Evolutionary conservation across 2,329 filamentous ascomycete species (phyloP).

Genomic region (Alternaria dauci): DNA sequence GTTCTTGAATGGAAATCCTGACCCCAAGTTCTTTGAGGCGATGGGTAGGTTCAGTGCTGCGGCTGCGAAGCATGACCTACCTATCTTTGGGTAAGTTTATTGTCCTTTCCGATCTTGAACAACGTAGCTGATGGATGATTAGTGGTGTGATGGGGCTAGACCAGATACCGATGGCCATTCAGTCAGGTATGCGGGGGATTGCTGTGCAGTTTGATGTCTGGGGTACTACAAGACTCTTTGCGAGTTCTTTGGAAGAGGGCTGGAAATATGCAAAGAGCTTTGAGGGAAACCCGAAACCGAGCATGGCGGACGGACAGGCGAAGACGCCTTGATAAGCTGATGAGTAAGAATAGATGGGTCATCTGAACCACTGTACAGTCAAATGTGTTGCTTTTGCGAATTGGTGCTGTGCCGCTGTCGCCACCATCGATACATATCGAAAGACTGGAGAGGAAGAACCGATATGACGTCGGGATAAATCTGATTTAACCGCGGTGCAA

Average conservation of each 20-base stretch:
- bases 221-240: conserved; percentile 29
- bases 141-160: conserved; percentile 31
- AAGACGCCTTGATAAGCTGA: not conserved
- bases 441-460: not conserved
- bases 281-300: conserved; percentile 18
- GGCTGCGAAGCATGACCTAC: conserved; percentile 32
- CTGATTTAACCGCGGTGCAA: conserved; percentile 3
- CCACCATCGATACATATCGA: not conserved
- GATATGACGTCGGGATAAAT: not conserved
- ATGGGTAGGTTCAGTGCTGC: conserved; percentile 33
- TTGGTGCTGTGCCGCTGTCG: not conserved
- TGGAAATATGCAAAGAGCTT: conserved; percentile 29
- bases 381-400: not conserved
- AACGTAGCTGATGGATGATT: conserved; percentile 6
- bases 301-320: conserved; percentile 12
- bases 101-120: not conserved
- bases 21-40: conserved; percentile 28
- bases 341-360: not conserved
- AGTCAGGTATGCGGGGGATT: conserved; percentile 30
- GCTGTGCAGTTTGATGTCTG: conserved; percentile 39
- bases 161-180: conserved; percentile 32
- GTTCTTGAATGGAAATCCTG: conserved; percentile 24
- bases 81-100: conserved; percentile 31
- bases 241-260: conserved; percentile 25
- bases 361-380: not conserved